Evolutionary conservation across 495 filamentous ascomycete genomes (phyloP).

Genomic region (Penicillium psychrofluorescens): DNA sequence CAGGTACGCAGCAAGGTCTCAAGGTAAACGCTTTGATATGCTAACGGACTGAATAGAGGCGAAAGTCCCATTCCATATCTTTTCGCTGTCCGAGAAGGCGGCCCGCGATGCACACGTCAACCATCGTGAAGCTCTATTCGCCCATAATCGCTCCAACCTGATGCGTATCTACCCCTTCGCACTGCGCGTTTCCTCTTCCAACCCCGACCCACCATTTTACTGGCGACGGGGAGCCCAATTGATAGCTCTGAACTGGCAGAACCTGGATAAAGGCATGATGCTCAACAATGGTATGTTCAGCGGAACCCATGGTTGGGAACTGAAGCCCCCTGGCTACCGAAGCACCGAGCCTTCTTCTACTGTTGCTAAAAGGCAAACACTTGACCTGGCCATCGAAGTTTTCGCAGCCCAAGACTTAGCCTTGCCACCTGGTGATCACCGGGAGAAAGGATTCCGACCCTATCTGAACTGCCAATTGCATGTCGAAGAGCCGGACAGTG

Average conservation of each 20-base stretch:
- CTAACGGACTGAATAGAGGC: slow-evolving; percentile 40
- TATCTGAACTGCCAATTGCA: slow-evolving; percentile 82
- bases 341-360: slow-evolving; percentile 20
- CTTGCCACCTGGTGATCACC: slow-evolving; percentile 42
- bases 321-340: slow-evolving; percentile 70
- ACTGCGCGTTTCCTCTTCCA: slow-evolving; percentile 73
- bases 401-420: slow-evolving; percentile 48
- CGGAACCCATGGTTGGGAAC: slow-evolving; percentile 70
- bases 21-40: neutral
- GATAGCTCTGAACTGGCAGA: slow-evolving; percentile 93
- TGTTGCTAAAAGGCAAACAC: slow-evolving; percentile 15
- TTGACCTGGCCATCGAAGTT: slow-evolving; percentile 44
- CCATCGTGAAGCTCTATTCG: slow-evolving; percentile 54
- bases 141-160: slow-evolving; percentile 74
- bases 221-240: slow-evolving; percentile 90
- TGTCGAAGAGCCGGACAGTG: slow-evolving; percentile 49
- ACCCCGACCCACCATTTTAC: slow-evolving; percentile 73
- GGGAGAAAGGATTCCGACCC: slow-evolving; percentile 56
- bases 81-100: slow-evolving; percentile 77
- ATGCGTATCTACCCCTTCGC: slow-evolving; percentile 89
- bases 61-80: slow-evolving; percentile 72
- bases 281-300: slow-evolving; percentile 90
- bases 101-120: slow-evolving; percentile 63
- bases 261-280: slow-evolving; percentile 88
- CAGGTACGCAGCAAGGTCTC: slow-evolving; percentile 28